A percentile compares a stretch with the other conserved stretches of the same genome.
phyloP scores from a whole-genome alignment of 495 filamentous ascomycete species.

The Daldinia bambusicola region DNA sequence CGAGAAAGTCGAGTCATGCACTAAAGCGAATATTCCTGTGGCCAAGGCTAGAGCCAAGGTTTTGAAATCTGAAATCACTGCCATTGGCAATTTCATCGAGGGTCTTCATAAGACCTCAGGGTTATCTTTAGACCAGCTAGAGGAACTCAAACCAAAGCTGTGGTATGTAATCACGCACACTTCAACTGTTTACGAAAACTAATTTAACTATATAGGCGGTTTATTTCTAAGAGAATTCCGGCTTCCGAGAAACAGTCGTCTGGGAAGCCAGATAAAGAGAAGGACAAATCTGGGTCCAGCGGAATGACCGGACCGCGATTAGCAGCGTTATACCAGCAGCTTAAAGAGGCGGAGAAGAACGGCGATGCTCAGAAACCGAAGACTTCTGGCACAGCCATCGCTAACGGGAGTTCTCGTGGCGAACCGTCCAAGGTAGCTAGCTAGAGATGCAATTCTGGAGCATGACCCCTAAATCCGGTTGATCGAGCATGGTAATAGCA shows the following conservation, averaged over 20 bases:
- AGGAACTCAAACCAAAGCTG: conserved; percentile 57
- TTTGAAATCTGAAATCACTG: conserved; percentile 57
- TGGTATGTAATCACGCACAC: conserved; percentile 49
- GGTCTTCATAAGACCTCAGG: conserved; percentile 52
- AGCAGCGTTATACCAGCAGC: conserved; percentile 46
- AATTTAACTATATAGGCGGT: conserved; percentile 38
- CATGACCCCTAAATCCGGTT: conserved; percentile 4
- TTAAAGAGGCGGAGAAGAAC: conserved; percentile 45
- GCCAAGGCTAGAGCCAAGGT: conserved; percentile 59
- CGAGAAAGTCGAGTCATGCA: conserved; percentile 54
- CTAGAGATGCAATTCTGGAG: conserved; percentile 14
- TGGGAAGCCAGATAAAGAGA: conserved; percentile 42
- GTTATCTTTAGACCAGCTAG: conserved; percentile 47
- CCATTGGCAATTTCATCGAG: conserved; percentile 58
- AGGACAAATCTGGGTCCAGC: conserved; percentile 33
- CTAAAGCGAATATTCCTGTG: conserved; percentile 55
- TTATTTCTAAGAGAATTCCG: conserved; percentile 50
- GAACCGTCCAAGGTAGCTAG: conserved; percentile 38
- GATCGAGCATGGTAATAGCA: not conserved
- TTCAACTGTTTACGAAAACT: not conserved
- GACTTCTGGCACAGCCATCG: conserved; percentile 29
- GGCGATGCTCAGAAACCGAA: conserved; percentile 42
- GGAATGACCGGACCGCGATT: conserved; percentile 48
- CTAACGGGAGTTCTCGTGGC: conserved; percentile 42
- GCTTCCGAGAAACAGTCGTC: conserved; percentile 47